Evolutionary conservation across 345 rosid species (phyloP).

Genomic region (Corchorus capsularis): DNA sequence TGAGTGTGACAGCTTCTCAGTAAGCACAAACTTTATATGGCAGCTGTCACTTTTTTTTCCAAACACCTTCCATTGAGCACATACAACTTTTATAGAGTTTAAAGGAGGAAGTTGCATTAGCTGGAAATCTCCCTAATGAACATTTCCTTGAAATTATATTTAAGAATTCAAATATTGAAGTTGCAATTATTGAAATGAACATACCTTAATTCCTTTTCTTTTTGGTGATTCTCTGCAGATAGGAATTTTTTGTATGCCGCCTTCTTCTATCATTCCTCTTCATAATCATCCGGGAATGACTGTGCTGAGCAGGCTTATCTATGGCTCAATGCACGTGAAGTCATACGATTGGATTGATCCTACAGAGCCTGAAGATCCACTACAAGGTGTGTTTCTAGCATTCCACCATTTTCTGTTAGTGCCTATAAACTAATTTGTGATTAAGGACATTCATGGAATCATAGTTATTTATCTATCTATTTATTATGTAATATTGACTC

Average conservation of each 20-base stretch:
- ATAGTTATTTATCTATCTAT: background rate
- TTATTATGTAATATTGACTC: background rate
- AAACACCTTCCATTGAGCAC: background rate
- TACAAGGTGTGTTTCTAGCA: slow-evolving; percentile 55
- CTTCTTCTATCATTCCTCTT: slow-evolving; percentile 86
- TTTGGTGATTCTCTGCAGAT: slow-evolving; percentile 51
- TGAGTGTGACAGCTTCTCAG: slow-evolving; percentile 92
- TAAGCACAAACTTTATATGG: slow-evolving; percentile 43
- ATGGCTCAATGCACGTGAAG: slow-evolving; percentile 78
- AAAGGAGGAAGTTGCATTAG: background rate
- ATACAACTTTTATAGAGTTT: background rate
- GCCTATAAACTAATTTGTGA: background rate
- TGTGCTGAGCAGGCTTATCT: slow-evolving; percentile 88
- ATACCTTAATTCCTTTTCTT: slow-evolving; percentile 15
- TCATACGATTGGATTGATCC: slow-evolving; percentile 89
- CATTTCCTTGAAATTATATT: background rate
- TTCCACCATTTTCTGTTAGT: slow-evolving; percentile 5
- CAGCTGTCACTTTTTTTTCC: background rate
- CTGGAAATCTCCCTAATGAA: slow-evolving; percentile 2
- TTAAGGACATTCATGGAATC: background rate
- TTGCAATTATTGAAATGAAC: slow-evolving; percentile 10
- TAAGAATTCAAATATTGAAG: slow-evolving; percentile 3
- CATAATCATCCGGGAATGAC: slow-evolving; percentile 99
- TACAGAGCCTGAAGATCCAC: slow-evolving; percentile 48
- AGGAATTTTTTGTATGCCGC: slow-evolving; percentile 94